phyloP scores from a whole-genome alignment of 805 yeast species.

The Saccharomyces mikatae region DNA sequence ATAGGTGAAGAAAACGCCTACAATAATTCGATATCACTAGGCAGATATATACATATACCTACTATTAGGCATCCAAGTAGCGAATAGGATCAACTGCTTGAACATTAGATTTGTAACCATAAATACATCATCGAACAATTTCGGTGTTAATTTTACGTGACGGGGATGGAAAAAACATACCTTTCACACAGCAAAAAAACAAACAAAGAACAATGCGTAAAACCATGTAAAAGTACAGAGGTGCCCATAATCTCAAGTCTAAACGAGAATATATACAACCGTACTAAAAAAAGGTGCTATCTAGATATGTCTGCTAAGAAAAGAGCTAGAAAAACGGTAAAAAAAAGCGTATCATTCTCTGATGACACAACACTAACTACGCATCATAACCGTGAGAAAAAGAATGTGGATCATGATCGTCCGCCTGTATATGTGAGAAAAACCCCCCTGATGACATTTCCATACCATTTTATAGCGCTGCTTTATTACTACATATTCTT shows the following conservation, averaged over 20 bases:
- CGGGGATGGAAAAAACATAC: not conserved
- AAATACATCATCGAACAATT: not conserved
- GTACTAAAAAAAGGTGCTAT: not conserved
- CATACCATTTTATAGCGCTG: slow-evolving; percentile 29
- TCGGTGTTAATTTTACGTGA: not conserved
- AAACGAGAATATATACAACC: not conserved
- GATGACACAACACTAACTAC: slow-evolving; percentile 26
- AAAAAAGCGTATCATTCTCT: slow-evolving; percentile 28
- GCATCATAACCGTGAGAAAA: slow-evolving; percentile 16
- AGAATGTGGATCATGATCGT: slow-evolving; percentile 18
- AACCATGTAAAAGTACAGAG: not conserved
- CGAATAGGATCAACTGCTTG: not conserved
- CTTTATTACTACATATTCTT: slow-evolving; percentile 27
- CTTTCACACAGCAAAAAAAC: not conserved
- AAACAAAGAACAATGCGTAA: not conserved
- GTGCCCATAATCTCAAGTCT: slow-evolving; percentile 2
- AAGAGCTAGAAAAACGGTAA: slow-evolving; percentile 13
- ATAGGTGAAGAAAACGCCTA: not conserved
- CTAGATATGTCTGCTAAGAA: slow-evolving; percentile 17
- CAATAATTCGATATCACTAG: not conserved
- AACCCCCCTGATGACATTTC: slow-evolving; percentile 20
- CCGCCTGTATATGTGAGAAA: slow-evolving; percentile 30
- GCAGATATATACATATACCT: not conserved
- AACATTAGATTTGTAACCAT: not conserved
- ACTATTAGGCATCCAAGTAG: not conserved